phyloP scores from a whole-genome alignment of 2,329 filamentous ascomycete genomes.

The Apiospora sp. region DNA sequence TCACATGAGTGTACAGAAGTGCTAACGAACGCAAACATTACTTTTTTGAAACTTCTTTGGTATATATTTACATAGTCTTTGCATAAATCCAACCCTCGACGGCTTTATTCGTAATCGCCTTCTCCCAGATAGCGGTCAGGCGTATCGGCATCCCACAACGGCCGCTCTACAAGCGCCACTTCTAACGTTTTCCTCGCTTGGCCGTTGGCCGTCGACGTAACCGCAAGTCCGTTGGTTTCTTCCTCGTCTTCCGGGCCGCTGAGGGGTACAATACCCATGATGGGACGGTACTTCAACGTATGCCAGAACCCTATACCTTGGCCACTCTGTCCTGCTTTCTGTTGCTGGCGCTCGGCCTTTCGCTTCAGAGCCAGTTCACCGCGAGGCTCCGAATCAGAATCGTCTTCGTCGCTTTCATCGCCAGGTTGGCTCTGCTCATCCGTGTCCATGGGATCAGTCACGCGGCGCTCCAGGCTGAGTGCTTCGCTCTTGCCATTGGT shows the following conservation, averaged over 20 bases:
- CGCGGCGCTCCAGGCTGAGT: slow-evolving; percentile 36
- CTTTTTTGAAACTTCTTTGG: slow-evolving; percentile 1
- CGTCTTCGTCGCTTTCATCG: slow-evolving; percentile 43
- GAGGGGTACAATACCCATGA: slow-evolving; percentile 74
- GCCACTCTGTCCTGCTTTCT: slow-evolving; percentile 31
- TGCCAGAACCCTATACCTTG: slow-evolving; percentile 67
- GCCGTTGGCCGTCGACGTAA: slow-evolving; percentile 24
- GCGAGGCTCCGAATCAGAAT: slow-evolving; percentile 43
- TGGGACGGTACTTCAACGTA: slow-evolving; percentile 93
- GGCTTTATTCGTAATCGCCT: slow-evolving; percentile 13
- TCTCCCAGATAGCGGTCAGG: slow-evolving; percentile 23
- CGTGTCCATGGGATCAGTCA: slow-evolving; percentile 40
- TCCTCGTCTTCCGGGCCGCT: slow-evolving; percentile 35
- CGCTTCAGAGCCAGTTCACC: slow-evolving; percentile 43
- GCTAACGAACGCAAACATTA: background rate
- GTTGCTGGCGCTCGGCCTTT: slow-evolving; percentile 39
- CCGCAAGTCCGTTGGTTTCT: slow-evolving; percentile 26
- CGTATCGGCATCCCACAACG: slow-evolving; percentile 78
- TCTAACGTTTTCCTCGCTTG: slow-evolving; percentile 62
- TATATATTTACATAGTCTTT: slow-evolving; percentile 14
- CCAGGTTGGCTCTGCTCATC: slow-evolving; percentile 39
- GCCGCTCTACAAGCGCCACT: slow-evolving; percentile 87
- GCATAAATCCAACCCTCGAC: background rate
- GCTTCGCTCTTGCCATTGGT: slow-evolving; percentile 36
- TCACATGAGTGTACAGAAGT: too few relatives aligned